Evolutionary conservation across 805 yeast genomes (phyloP).

Genomic region (Kodamaea sagamina): DNA sequence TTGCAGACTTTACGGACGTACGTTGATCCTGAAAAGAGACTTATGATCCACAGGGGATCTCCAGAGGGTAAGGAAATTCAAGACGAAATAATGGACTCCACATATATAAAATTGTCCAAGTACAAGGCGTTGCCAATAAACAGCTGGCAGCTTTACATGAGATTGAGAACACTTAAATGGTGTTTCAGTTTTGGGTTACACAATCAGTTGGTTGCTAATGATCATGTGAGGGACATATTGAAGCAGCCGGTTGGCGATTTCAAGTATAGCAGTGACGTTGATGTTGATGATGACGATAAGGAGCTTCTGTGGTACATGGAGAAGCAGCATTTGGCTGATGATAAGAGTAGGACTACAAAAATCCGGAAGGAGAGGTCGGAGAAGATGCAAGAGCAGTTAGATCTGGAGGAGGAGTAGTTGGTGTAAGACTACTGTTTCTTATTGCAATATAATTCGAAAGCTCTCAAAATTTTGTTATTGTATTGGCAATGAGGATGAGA

Average conservation of each 20-base stretch:
- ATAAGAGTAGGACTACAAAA: conserved; percentile 37
- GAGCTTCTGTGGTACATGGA: conserved; percentile 12
- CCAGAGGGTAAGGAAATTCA: conserved; percentile 37
- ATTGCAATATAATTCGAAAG: no score
- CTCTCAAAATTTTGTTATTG: no score
- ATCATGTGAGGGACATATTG: conserved; percentile 36
- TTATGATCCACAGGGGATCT: conserved; percentile 37
- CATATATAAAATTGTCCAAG: conserved; percentile 46
- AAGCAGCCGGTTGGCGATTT: conserved; percentile 28
- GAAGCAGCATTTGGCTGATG: conserved; percentile 24
- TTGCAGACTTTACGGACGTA: conserved; percentile 47
- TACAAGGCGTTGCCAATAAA: conserved; percentile 48
- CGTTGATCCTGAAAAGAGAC: conserved; percentile 35
- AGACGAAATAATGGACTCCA: conserved; percentile 32
- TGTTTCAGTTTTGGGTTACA: conserved; percentile 54
- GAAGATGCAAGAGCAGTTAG: conserved; percentile 35
- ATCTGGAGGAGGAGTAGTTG: conserved; percentile 19
- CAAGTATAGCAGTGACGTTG: neutral
- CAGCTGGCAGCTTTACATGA: conserved; percentile 51
- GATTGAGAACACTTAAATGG: conserved; percentile 52
- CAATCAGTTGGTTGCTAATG: conserved; percentile 45
- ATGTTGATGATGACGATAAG: conserved; percentile 13
- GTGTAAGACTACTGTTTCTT: no score
- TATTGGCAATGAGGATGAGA: no score
- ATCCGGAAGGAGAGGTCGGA: conserved; percentile 40